Evolutionary conservation across 352 stramenopile genomes (phyloP), one percentile per base, ranked within the genome.

Genomic region (Peronospora destructor): DNA sequence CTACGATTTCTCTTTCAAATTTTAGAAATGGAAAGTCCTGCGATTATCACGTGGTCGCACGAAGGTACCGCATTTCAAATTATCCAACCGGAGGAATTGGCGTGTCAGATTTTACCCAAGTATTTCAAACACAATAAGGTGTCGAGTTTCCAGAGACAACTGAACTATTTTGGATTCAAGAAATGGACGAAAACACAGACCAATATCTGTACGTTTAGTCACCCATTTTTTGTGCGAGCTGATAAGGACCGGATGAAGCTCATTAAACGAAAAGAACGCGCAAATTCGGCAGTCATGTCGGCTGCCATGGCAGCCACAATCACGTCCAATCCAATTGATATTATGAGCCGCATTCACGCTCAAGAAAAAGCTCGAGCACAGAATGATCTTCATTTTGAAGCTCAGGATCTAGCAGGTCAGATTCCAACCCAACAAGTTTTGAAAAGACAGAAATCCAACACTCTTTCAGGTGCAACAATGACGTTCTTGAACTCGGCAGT

Each of bases 51-150:
- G 8, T 87, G 76, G 76, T 81, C 76, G 1, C 74, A 85, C 43
- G 68, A 67, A 26, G 76, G 74, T 42, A 87, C 76, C 4, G 74
- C 76, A 12, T 87, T 87, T 48, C 74, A 87, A 59, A 85, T 87
- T 50, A 73, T 72, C 4, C 66, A 81, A 29, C 70, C 74, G 0
- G 71, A 85, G 2, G 68, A 70, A n/a, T 59, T 87, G 11, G 71
- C 76, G 3, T 54, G 59, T 33, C 47, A 61, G 47, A 83, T 86
- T 26, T 51, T 89, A 28, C 74, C 78, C 16, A 75, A 72, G 28
- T 90, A 87, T 46, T 87, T 87, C 46, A 87, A 85, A 46, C 76
- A 87, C 61, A 85, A 85, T 64, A 87, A 87, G 56, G 74, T 87
- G 0, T 84, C 76, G 41, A 85, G 74, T 45, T 87, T 87, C 55